Conservation (phyloP, 78 protist species). For the Emiliania huxleyi region DNA sequence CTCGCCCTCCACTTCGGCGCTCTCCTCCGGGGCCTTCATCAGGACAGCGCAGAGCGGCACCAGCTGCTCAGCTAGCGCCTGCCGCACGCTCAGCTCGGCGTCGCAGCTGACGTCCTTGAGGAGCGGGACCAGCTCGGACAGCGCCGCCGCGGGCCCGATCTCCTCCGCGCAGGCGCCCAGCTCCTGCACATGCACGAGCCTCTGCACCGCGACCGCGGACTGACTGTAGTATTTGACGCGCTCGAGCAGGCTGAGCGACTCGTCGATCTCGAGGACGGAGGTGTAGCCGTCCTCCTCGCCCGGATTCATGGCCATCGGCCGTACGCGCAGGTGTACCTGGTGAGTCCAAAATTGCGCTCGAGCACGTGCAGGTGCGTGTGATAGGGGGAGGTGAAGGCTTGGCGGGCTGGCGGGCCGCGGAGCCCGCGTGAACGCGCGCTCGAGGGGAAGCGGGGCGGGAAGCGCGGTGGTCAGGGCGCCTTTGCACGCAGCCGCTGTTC, state of each 20-base stretch:
- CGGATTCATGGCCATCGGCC: no score
- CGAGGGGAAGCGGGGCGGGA: no score
- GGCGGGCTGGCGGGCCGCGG: no score
- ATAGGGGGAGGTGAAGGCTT: no score
- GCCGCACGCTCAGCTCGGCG: background rate
- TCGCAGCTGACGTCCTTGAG: background rate
- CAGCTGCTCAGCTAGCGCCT: background rate
- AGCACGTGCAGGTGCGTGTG: no score
- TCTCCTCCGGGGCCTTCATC: background rate
- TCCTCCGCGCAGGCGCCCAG: background rate
- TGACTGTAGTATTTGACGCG: background rate
- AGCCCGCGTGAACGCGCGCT: no score
- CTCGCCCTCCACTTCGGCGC: background rate
- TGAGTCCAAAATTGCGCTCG: no score
- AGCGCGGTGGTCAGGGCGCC: no score
- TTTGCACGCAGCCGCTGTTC: no score
- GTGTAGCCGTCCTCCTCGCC: no score
- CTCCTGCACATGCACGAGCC: background rate
- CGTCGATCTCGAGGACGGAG: slow-evolving; percentile 12
- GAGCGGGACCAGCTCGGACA: background rate
- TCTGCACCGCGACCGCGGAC: background rate
- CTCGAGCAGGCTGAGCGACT: background rate
- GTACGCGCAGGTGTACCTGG: no score
- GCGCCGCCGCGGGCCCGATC: background rate
- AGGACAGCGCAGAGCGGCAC: background rate